Evolutionary conservation across 257 asterid genomes (phyloP), one percentile per base, ranked within the genome.

Genomic region (Oldenlandia corymbosa): DNA sequence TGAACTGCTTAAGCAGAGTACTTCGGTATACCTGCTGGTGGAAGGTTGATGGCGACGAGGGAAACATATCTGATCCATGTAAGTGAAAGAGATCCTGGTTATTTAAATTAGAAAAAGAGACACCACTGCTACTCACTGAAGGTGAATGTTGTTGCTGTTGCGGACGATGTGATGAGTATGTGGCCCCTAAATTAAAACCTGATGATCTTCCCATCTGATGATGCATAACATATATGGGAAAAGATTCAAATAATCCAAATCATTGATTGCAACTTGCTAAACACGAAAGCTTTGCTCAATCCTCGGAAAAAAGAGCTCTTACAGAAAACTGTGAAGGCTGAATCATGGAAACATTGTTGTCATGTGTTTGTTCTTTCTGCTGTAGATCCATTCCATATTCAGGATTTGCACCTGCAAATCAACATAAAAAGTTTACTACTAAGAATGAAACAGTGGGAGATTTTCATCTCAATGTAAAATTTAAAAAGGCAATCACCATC

Each of bases 311-410:
- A 36, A 68, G 51, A 65, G 67, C 72, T 55, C 88, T 80, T 75
- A 93, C 99, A 55, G 96, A 79, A 75, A 87, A 93, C 58, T 88
- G 94, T 71, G 89, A 95, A 72, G 95, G 84, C 77, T 89, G 99
- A 88, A 93, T 90, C 94, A 88, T 81, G 50, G 99, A 81, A 71
- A 84, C 86, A 72, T 85, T 71, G 75, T 65, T 80, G 47, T 87
- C 97, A 62, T 85, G 97, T 49, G 74, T 87, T 72, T 89, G 96
- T 61, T 90, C 99, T 84, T 87, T 93, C 83, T 86, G 99, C 79
- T 85, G 97, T 37, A 84, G 74, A 60, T 87, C 96, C 91, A 87
- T 78, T 7, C 88, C 65, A 71, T 77, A 90, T 69, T 93, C 99
- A 66, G 81, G 77, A 80, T 76, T 86, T 65, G 95, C 92, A 85